Base-by-base conservation (phyloP, 2,329 filamentous ascomycete genomes). In the Pseudogymnoascus sp. region DNA sequence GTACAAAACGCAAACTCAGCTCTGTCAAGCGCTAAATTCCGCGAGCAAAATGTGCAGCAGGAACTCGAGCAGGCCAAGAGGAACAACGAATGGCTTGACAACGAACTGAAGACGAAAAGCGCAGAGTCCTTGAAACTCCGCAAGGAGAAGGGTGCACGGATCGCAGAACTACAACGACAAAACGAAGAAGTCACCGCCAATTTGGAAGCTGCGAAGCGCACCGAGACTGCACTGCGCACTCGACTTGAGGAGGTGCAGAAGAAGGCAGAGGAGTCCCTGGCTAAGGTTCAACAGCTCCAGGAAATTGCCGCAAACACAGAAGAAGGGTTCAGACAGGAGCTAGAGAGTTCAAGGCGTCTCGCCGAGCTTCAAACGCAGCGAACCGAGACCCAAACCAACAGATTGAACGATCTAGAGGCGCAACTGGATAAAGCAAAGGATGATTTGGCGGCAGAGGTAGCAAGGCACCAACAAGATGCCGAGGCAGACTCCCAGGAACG, bases 31-130 rank as follows among this genome's bases (percentile, higher is more conserved):
- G 87, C 92, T 66, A 96, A 92, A 70, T 97, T 96, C 79, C 88
- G 90, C 67, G 92, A 97, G 74, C 91, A 97, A 72, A 89, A 87
- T 31, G 79, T 97, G 11, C 88, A 95, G 75, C 93, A 97, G 74
- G 93, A 97, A 74, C 82, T 97, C 37, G 91, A 96, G 43, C 81
- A 96, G 63, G 86, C 93, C 16, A 92, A 91, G 73, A 89, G 89
- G 71, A 96, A 92, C 77, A 90, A 91, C 67, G 93, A 97, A 70
- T 99, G 92, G 90, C 88, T 95, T 63, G 91, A 97, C 72, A 87
- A 83, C 43, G 95, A 99, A 75, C 83, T 97, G 21, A 93, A 96
- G 78, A 93, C 90, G 0, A 96, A 96, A 77, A 88, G 85, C 66
- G 85, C 88, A 7, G 95, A 99, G 73, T 87, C 91, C 59, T 84